Conservation (phyloP, 1,284 basidiomycete species). For the Cystobasidiaceae sp. region DNA sequence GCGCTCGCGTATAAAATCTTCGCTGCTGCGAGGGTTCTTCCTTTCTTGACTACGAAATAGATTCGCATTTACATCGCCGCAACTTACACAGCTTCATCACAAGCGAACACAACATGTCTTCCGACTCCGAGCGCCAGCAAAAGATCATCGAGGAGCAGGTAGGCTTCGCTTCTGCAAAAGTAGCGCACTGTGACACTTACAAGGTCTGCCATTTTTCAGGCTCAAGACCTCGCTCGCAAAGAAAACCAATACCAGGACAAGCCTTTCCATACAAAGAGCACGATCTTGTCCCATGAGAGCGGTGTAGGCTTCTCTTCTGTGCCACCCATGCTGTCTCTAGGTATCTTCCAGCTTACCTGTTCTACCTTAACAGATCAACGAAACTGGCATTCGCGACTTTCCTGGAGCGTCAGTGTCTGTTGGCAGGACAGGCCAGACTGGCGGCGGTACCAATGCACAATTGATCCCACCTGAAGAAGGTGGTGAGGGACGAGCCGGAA, state of each 20-base stretch:
- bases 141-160: constrained; percentile 5
- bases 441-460: constrained; percentile 18
- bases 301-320: not conserved
- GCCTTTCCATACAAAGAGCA: constrained; percentile 3
- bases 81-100: not conserved
- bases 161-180: not conserved
- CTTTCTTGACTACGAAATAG: no score
- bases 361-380: not conserved
- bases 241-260: not conserved
- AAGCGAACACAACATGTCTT: not conserved
- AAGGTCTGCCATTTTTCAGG: not conserved
- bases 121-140: constrained; percentile 1
- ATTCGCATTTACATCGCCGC: no score
- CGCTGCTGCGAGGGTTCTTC: no score
- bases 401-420: constrained; percentile 8
- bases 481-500: constrained; percentile 7
- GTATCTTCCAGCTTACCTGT: not conserved
- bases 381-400: constrained; percentile 1
- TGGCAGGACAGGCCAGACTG: constrained; percentile 28
- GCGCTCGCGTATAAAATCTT: no score
- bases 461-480: constrained; percentile 26
- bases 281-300: constrained; percentile 14
- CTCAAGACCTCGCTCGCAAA: constrained; percentile 11
- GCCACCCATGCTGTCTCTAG: not conserved
- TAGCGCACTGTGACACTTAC: no score